Evolutionary conservation across 164 flowering plant genomes (phyloP), one percentile per base, ranked within the genome.

Genomic region (Houttuynia cordata): DNA sequence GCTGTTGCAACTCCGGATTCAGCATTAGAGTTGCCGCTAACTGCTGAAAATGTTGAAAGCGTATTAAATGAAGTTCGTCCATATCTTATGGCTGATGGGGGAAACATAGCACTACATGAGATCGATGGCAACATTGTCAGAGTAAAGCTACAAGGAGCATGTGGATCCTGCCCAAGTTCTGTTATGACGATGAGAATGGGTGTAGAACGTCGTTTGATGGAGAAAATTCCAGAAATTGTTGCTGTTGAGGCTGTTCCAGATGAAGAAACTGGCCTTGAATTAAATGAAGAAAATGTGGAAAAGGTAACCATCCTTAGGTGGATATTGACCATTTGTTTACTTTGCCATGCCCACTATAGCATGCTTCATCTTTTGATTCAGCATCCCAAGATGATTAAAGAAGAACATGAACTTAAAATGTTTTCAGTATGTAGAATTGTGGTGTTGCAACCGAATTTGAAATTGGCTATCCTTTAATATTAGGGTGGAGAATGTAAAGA

Each of bases 101-200:
- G 98, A 34, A 92, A 92, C 62, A 96, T 89, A 57, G 91, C 83
- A 53, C 75, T 93, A 23, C 92, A 93, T 66, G 98, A 93, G 76
- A 93, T 93, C 57, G 96, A 90, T 83, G 98, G 96, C 37, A 81
- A 89, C 78, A 79, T 90, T 65, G 98, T 87, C 15, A 74, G 82
- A 62, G 75, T 93, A 79, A 93, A 93, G 75, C 76, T 93, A 59
- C 96, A 93, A 74, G 98, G 97, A 63, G 98, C 98, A 18, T 93
- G 98, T 71, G 97, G 98, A 9, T 93, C 98, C 21, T 93, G 98
- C 61, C 97, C 98, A n/a, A 87, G 94, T 76, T 82, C 98, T 57
- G 81, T 79, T 21, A 82, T 71, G 78, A 93, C 98, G 10, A 89
- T 89, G 98, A 90, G 86, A 72, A 69, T 93, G 94, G 98, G 98